These are phyloP conservation scores for Yamadazyma atlantica DNA, from an alignment of 1,139 yeast species.

Conservation along the genomic window DNA sequence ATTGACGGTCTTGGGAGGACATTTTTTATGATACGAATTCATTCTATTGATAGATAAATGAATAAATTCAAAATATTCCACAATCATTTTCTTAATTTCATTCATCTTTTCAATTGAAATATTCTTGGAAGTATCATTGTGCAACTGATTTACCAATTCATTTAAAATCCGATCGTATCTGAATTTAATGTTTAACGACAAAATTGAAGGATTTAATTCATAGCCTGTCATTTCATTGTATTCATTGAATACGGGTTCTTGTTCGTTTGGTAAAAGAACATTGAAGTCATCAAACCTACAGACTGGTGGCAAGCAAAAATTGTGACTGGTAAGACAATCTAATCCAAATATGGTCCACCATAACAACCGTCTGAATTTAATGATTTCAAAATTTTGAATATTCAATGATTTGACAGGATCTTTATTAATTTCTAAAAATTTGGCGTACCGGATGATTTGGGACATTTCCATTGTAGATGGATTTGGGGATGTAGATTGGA, in stretches of 20 bases:
- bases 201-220: conserved; percentile 34
- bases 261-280: conserved; percentile 53
- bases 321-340: conserved; percentile 58
- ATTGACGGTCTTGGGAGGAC: conserved; percentile 34
- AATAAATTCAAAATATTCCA: conserved; percentile 49
- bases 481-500: conserved; percentile 56
- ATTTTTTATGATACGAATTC: conserved; percentile 22
- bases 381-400: conserved; percentile 45
- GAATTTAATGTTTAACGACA: conserved; percentile 54
- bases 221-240: conserved; percentile 23
- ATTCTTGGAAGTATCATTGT: conserved; percentile 38
- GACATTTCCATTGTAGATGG: conserved; percentile 55
- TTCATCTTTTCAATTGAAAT: conserved; percentile 41
- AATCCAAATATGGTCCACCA: conserved; percentile 70
- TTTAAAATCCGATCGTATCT: conserved; percentile 52
- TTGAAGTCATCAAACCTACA: conserved; percentile 56
- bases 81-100: conserved; percentile 46
- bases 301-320: conserved; percentile 57
- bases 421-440: conserved; percentile 53
- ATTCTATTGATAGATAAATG: conserved; percentile 41
- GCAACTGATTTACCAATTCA: conserved; percentile 47
- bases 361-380: conserved; percentile 52
- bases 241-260: conserved; percentile 33
- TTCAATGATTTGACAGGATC: conserved; percentile 56
- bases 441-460: conserved; percentile 52